Evolutionary conservation across 2,329 filamentous ascomycete genomes (phyloP).

Genomic region (Shiraia bambusicola): DNA sequence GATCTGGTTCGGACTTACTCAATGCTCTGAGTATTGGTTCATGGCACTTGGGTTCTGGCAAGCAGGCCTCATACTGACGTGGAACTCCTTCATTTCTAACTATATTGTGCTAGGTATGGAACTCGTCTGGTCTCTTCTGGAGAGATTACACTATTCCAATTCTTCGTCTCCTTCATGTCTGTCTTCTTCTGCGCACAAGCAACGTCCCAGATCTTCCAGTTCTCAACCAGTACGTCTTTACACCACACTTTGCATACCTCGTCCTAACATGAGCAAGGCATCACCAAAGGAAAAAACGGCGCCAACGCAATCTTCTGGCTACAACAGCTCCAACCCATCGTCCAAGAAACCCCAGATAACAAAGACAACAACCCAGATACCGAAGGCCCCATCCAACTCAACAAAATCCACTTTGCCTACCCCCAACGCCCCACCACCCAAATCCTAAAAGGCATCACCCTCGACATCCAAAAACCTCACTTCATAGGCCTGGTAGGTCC

Average conservation of each 20-base stretch:
- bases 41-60: constrained; percentile 79
- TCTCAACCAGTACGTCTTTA: constrained; percentile 73
- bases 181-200: constrained; percentile 88
- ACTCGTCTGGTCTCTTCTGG: constrained; percentile 21
- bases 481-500: constrained; percentile 69
- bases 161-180: constrained; percentile 81
- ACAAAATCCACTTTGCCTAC: constrained; percentile 5
- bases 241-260: not conserved
- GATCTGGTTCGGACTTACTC: constrained; percentile 74
- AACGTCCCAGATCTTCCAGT: constrained; percentile 84
- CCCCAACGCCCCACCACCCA: not conserved
- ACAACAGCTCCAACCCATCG: constrained; percentile 33
- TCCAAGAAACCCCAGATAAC: constrained; percentile 31
- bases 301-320: constrained; percentile 56
- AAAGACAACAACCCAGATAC: constrained; percentile 5
- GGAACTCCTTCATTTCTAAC: too few species aligned
- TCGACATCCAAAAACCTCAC: constrained; percentile 51
- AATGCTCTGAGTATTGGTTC: constrained; percentile 78
- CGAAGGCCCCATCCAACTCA: constrained; percentile 5
- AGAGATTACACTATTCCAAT: constrained; percentile 77
- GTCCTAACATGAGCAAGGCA: constrained; percentile 88
- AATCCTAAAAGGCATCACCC: constrained; percentile 6
- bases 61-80: too few species aligned
- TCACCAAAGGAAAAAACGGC: constrained; percentile 88
- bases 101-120: constrained; percentile 17